These are phyloP conservation scores for Russula ochroleuca DNA, from an alignment of 768 basidiomycete species.

Conservation along the genomic window DNA sequence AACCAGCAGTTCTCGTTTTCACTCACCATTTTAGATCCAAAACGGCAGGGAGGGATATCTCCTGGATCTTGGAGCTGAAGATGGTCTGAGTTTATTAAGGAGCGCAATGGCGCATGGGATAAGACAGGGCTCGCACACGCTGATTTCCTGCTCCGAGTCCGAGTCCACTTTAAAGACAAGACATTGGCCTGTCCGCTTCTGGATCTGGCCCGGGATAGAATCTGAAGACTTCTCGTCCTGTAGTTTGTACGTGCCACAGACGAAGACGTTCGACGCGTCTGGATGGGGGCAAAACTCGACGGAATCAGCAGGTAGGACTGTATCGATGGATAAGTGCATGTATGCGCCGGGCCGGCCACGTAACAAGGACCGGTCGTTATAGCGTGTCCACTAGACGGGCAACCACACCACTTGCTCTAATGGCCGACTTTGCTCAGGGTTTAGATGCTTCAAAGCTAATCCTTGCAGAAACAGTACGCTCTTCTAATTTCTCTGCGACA, in stretches of 20 bases:
- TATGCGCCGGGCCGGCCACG: background rate
- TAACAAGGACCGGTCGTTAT: too few species aligned
- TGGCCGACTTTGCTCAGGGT: constrained; percentile 63
- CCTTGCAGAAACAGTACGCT: constrained; percentile 52
- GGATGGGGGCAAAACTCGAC: constrained; percentile 85
- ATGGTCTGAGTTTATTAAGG: background rate
- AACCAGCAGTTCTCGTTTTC: background rate
- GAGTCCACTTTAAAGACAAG: constrained; percentile 53
- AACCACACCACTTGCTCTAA: constrained; percentile 24
- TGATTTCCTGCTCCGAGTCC: constrained; percentile 37
- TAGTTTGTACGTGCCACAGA: constrained; percentile 90
- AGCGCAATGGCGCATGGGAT: too few species aligned
- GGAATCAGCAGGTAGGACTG: constrained; percentile 81
- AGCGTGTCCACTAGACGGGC: background rate
- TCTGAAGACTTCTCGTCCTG: constrained; percentile 34
- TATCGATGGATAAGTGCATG: constrained; percentile 43
- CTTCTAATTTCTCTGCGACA: background rate
- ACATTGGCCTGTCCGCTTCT: constrained; percentile 60
- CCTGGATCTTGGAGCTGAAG: constrained; percentile 53
- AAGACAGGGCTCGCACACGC: constrained; percentile 30
- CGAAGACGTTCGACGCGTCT: constrained; percentile 57
- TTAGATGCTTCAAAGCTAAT: constrained; percentile 72
- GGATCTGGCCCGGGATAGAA: constrained; percentile 31
- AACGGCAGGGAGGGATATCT: constrained; percentile 73
- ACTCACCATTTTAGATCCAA: constrained; percentile 91